A percentile compares a stretch with the other conserved stretches of the same genome.
These are phyloP conservation scores for Myriosclerotinia duriaeana DNA, from an alignment of 2,329 filamentous ascomycete species.

Conservation along the genomic window DNA sequence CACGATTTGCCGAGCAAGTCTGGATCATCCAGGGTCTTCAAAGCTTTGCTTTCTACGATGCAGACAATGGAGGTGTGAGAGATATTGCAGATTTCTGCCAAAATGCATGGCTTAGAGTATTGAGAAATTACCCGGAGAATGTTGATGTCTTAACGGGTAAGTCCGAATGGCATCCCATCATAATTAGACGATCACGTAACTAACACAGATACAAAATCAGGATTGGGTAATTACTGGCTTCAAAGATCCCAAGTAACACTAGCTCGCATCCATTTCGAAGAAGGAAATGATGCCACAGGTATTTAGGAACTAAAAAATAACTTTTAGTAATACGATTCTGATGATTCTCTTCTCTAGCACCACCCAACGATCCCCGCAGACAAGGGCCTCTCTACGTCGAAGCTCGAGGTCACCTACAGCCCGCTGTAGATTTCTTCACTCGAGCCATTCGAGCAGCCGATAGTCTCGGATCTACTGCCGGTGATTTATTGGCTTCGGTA, in stretches of 20 bases:
- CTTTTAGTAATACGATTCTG: conserved; percentile 25
- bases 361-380: conserved; percentile 38
- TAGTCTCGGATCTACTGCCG: conserved; percentile 42
- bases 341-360: conserved; percentile 40
- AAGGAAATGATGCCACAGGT: conserved; percentile 41
- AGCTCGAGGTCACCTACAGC: conserved; percentile 51
- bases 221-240: conserved; percentile 52
- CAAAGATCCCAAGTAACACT: conserved; percentile 51
- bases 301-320: conserved; percentile 26
- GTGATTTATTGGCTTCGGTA: conserved; percentile 48
- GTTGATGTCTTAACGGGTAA: conserved; percentile 46
- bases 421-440: conserved; percentile 52
- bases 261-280: conserved; percentile 49
- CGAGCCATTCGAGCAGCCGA: conserved; percentile 48
- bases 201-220: conserved; percentile 36
- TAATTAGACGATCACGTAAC: background rate
- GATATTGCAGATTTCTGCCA: conserved; percentile 53
- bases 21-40: conserved; percentile 49
- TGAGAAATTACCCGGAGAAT: conserved; percentile 47
- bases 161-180: conserved; percentile 19
- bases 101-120: conserved; percentile 47
- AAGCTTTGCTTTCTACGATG: conserved; percentile 50
- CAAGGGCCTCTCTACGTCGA: conserved; percentile 49
- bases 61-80: conserved; percentile 46
- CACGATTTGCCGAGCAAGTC: conserved; percentile 43